Conservation (phyloP, 768 basidiomycete genomes). For the Multifurca ochricompacta region DNA sequence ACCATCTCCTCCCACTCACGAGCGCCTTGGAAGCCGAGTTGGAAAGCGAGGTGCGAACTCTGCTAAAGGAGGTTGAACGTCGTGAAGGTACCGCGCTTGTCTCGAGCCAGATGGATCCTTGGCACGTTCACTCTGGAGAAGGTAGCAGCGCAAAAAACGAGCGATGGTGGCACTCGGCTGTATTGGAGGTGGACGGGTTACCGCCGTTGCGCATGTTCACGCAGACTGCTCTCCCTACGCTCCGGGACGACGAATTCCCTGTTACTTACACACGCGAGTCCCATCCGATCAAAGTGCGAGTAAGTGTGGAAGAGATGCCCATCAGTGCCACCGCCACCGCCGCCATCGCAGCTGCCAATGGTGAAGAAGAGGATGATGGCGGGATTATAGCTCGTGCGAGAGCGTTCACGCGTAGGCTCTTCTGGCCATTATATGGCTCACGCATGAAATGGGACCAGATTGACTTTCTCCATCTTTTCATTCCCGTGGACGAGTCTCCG, state of each 20-base stretch:
- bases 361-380: slow-evolving; percentile 27
- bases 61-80: slow-evolving; percentile 59
- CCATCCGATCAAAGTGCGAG: slow-evolving; percentile 21
- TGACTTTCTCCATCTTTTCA: slow-evolving; percentile 59
- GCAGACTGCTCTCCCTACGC: slow-evolving; percentile 27
- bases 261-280: slow-evolving; percentile 37
- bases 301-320: slow-evolving; percentile 2
- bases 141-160: background rate
- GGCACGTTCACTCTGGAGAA: slow-evolving; percentile 32
- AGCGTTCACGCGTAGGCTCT: slow-evolving; percentile 49
- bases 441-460: slow-evolving; percentile 56
- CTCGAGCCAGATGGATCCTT: slow-evolving; percentile 57
- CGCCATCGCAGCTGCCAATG: no score
- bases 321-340: no score
- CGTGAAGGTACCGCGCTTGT: slow-evolving; percentile 49
- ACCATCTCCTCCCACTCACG: slow-evolving; percentile 60
- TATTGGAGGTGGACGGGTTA: slow-evolving; percentile 42
- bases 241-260: slow-evolving; percentile 20
- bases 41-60: slow-evolving; percentile 52
- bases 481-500: slow-evolving; percentile 32
- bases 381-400: slow-evolving; percentile 35
- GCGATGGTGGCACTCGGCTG: slow-evolving; percentile 44
- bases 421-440: slow-evolving; percentile 48
- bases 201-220: slow-evolving; percentile 45
- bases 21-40: slow-evolving; percentile 44